These are phyloP conservation scores for Wickerhamiella parazyma DNA, from an alignment of 805 yeast species.

Conservation along the genomic window DNA sequence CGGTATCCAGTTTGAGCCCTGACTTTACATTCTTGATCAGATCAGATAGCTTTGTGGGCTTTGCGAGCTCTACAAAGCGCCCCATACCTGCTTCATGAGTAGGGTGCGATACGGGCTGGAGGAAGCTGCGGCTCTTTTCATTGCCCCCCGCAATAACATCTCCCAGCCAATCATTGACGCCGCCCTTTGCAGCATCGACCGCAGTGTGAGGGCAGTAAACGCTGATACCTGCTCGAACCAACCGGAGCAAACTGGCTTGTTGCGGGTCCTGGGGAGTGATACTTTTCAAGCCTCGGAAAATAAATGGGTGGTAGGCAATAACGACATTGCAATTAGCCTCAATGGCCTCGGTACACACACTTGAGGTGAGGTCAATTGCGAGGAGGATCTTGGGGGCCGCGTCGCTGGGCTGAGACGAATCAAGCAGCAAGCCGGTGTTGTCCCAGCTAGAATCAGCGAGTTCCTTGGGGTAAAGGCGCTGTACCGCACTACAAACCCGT, in stretches of 20 bases:
- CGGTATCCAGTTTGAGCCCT: constrained; percentile 36
- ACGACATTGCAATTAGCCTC: constrained; percentile 39
- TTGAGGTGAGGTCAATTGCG: constrained; percentile 71
- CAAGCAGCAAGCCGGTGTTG: constrained; percentile 82
- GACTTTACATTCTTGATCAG: constrained; percentile 42
- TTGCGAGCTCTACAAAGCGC: constrained; percentile 39
- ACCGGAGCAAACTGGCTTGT: constrained; percentile 56
- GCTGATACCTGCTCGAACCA: constrained; percentile 65
- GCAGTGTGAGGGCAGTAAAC: constrained; percentile 97
- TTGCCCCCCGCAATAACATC: constrained; percentile 36
- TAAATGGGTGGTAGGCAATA: constrained; percentile 88
- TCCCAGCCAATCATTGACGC: constrained; percentile 87
- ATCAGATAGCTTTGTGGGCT: constrained; percentile 31
- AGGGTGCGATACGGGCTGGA: constrained; percentile 32
- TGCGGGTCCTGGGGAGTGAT: constrained; percentile 63
- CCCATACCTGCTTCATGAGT: constrained; percentile 66
- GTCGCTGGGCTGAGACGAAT: constrained; percentile 31
- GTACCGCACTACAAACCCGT: constrained; percentile 28
- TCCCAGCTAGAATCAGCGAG: constrained; percentile 90
- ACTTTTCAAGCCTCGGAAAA: constrained; percentile 73
- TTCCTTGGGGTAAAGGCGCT: constrained; percentile 63
- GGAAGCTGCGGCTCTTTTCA: constrained; percentile 25
- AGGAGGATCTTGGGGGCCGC: constrained; percentile 34
- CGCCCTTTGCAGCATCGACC: constrained; percentile 81
- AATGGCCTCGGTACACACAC: constrained; percentile 80